Conservation (phyloP, 1,139 yeast genomes). For the Magnusiomyces magnusii region DNA sequence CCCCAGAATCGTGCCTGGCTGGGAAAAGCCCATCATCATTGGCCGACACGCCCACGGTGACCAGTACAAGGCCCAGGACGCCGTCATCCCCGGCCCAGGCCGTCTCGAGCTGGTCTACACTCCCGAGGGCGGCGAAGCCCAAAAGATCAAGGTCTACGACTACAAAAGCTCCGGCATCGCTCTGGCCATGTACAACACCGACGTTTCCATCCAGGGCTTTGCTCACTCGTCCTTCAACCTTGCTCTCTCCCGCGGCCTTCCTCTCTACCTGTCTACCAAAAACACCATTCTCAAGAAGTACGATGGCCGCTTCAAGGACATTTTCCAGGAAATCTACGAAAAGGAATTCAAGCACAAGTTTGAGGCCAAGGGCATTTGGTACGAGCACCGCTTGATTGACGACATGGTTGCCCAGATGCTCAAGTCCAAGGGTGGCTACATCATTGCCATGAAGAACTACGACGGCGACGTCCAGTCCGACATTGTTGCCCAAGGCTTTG, state of each 20-base stretch:
- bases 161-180: conserved; percentile 80
- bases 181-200: conserved; percentile 91
- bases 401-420: conserved; percentile 99
- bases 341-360: conserved; percentile 58
- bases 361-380: conserved; percentile 78
- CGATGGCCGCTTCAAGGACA: conserved; percentile 93
- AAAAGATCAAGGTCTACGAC: conserved; percentile 58
- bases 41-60: conserved; percentile 98
- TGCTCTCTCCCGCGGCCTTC: conserved; percentile 70
- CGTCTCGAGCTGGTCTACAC: conserved; percentile 68
- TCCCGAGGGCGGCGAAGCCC: conserved; percentile 50
- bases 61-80: conserved; percentile 89
- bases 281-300: conserved; percentile 89
- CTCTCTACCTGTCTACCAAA: conserved; percentile 81
- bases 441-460: conserved; percentile 92
- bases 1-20: conserved; percentile 83
- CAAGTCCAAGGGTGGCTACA: conserved; percentile 89
- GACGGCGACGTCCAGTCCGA: conserved; percentile 98
- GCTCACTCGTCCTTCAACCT: conserved; percentile 89
- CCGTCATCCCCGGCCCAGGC: conserved; percentile 74
- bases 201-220: conserved; percentile 79
- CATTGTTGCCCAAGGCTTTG: conserved; percentile 96
- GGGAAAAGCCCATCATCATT: conserved; percentile 93
- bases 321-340: conserved; percentile 76
- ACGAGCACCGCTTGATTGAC: conserved; percentile 92